Evolutionary conservation across 2,329 filamentous ascomycete genomes (phyloP), one percentile per base, ranked within the genome.

Genomic region (Fonsecaea multimorphosa): DNA sequence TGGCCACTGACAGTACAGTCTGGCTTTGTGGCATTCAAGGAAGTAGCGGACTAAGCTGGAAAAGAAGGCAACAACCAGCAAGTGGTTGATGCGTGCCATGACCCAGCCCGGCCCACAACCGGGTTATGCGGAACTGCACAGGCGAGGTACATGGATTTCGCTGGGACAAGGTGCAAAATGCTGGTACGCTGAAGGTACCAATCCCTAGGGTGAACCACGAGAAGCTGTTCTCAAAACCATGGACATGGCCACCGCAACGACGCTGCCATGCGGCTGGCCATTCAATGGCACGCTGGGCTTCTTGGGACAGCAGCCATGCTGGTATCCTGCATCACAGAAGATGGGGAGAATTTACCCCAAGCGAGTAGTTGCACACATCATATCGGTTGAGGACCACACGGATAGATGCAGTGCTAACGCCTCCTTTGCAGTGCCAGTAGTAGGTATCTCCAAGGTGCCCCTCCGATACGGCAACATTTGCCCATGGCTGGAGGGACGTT

Each of bases 81-180:
- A 14, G 22, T 14, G 31, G 9, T 16, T 46, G 24, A 38, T 34
- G 4, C 29, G 19, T 38, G 11, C 19, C 24, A 29, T 34, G 44
- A 49, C 24, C 55, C 36, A 49, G 60, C 51, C 49, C 14, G 38
- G 16, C 12, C 44, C 19, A 12, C 9, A 22, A 55, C 40, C 29
- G 29, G 55, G 60, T 68, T 61, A 68, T 61, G 63, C 46, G 66
- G 63, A 53, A 58, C 38, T 54, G 52, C 55, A 60, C 63, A 60
- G 49, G 51, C 11, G 24, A 63, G 46, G 36, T 64, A 65, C 66
- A 34, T 59, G 27, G 36, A 24, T 56, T 51, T 61, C 22, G 34
- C 34, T 55, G 63, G 34, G 36, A 66, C 22, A 32, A 44, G 22
- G 52, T 22, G 38, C n/a, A 62, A 32, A 19, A 36, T 58, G 58